A percentile compares a stretch with the other conserved stretches of the same genome.
Evolutionary conservation across 2,329 filamentous ascomycete genomes (phyloP).

Genomic region (Metarhizium anisopliae): DNA sequence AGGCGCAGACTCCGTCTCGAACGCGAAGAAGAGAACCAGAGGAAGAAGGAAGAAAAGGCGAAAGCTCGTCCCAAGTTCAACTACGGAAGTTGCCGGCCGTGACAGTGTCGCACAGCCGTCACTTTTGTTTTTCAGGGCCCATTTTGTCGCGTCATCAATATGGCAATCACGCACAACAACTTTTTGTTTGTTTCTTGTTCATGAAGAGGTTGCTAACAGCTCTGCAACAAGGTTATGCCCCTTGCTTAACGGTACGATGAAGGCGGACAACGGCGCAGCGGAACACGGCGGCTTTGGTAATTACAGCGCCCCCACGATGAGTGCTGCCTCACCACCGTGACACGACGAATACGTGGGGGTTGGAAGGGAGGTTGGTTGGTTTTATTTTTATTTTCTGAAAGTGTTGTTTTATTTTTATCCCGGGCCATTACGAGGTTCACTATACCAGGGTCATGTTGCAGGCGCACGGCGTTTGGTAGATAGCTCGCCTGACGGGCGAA

Average conservation of each 20-base stretch:
- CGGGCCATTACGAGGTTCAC: background rate
- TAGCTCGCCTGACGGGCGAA: background rate
- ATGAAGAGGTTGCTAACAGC: slow-evolving; percentile 10
- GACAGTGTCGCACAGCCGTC: slow-evolving; percentile 7
- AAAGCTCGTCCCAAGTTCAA: slow-evolving; percentile 12
- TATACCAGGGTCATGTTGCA: background rate
- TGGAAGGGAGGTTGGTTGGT: background rate
- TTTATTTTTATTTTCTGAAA: background rate
- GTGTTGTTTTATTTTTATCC: background rate
- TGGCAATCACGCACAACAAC: background rate
- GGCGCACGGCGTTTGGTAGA: background rate
- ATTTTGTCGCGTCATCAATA: background rate
- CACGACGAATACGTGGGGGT: too few species aligned
- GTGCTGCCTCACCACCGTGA: slow-evolving; percentile 23
- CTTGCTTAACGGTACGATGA: slow-evolving; percentile 75
- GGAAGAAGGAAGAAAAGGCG: slow-evolving; percentile 11
- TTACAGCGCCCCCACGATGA: slow-evolving; percentile 31
- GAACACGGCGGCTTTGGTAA: slow-evolving; percentile 53
- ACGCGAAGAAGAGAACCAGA: slow-evolving; percentile 8
- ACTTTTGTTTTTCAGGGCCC: background rate
- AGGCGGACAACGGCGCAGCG: slow-evolving; percentile 44
- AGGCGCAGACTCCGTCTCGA: slow-evolving; percentile 4
- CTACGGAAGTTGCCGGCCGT: slow-evolving; percentile 12
- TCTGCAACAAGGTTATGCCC: slow-evolving; percentile 64
- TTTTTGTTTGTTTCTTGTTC: background rate